Conservation (phyloP, 225 moss, liverwort and hornwort species). For the Takakia lepidozioides region DNA sequence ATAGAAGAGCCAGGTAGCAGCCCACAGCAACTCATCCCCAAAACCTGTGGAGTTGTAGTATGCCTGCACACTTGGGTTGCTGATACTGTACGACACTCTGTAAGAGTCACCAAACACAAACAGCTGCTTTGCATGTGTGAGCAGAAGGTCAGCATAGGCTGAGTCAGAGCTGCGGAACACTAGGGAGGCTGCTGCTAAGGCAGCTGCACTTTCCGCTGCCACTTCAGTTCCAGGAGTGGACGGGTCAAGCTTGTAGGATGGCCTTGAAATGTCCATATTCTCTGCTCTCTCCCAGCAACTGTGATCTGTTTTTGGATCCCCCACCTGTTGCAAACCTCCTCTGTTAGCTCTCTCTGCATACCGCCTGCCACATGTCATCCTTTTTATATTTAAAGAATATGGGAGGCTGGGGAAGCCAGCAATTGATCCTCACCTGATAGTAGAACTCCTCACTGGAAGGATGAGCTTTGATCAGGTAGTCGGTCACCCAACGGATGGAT, state of each 20-base stretch:
- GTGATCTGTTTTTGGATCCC: conserved; percentile 49
- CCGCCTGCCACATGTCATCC: no score
- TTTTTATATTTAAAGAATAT: no score
- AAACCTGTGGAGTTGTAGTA: conserved; percentile 42
- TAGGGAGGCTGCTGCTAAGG: conserved; percentile 60
- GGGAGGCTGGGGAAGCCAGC: no score
- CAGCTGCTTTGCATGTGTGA: conserved; percentile 35
- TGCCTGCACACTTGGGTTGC: conserved; percentile 18
- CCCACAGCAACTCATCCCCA: conserved; percentile 70
- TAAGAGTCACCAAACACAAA: conserved; percentile 41
- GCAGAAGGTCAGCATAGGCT: conserved; percentile 33
- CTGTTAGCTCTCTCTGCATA: no score
- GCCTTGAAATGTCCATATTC: conserved; percentile 32
- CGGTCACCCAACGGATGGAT: conserved; percentile 74
- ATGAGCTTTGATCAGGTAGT: conserved; percentile 76
- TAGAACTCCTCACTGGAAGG: conserved; percentile 44
- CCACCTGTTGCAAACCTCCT: conserved; percentile 45
- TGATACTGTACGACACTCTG: conserved; percentile 28
- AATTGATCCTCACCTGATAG: conserved; percentile 27
- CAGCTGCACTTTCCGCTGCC: conserved; percentile 67
- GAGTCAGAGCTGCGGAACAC: conserved; percentile 39
- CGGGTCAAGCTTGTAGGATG: conserved; percentile 33
- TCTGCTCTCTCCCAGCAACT: conserved; percentile 68
- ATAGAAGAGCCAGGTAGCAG: conserved; percentile 56
- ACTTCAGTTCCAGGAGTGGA: conserved; percentile 50